Base-by-base conservation (phyloP, 345 rosid genomes). In the Gossypium mustelinum region DNA sequence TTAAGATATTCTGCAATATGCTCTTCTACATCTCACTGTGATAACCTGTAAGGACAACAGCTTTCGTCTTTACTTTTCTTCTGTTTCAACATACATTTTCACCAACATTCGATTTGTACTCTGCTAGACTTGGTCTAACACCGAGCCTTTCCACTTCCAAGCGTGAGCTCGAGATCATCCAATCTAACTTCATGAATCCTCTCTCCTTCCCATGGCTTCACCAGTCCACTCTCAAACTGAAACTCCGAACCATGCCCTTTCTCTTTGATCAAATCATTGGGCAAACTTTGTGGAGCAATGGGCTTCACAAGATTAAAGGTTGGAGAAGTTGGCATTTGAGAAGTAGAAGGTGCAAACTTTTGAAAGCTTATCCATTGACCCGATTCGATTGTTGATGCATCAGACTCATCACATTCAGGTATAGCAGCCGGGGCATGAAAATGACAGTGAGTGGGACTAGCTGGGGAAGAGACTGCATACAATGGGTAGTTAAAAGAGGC, bases 151-250 rank as follows among this genome's bases (percentile, higher is more conserved):
- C 86, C 82, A 24, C 79, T 87, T 72, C 96, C 99, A 39, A 95
- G 97, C 2, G 97, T 91, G 82, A 95, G 98, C 88, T 95, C 98
- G 9, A 95, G 91, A 78, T 93, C 99, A 67, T 93, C 99, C 86
- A 95, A 70, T 65, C 92, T 96, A 22, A 91, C 94, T 69, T 95
- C 99, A 75, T 91, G 97, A 74, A 95, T 95, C 89, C 86, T 90
- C 87, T 95, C 99, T 76, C 99, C 99, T 84, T 95, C 98, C 98
- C 98, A 95, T 0, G 99, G 93, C 82, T 90, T 95, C 70, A 95
- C 99, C 75, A 83, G 97, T 10, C 84, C 86, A 67, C 81, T 87
- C 73, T 85, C 88, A 70, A 95, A 95, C 76, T 93, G 96, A 68
- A 93, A 93, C 55, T 95, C 99, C 8, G 88, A 72, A 68, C 81